These are phyloP conservation scores for Schizochytrium sp. DNA, from an alignment of 108 stramenopile species.

Conservation along the genomic window DNA sequence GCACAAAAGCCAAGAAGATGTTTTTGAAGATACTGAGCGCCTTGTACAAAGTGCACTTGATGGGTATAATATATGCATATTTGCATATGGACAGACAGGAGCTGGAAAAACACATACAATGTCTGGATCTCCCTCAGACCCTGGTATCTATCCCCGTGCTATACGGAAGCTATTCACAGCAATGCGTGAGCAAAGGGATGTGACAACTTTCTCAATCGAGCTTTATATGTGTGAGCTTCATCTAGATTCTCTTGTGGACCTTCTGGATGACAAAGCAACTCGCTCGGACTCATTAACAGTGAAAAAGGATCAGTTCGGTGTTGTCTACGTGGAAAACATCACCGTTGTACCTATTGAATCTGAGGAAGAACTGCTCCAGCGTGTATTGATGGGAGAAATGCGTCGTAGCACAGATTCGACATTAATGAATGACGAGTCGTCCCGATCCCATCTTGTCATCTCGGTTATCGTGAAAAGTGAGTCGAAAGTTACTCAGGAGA, in stretches of 20 bases:
- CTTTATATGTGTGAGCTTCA: conserved; percentile 77
- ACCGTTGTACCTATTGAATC: conserved; percentile 4
- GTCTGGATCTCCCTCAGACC: conserved; percentile 67
- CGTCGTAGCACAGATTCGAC: neutral
- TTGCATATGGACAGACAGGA: conserved; percentile 78
- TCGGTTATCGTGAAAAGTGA: conserved; percentile 61
- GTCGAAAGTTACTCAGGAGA: conserved; percentile 9
- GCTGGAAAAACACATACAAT: conserved; percentile 76
- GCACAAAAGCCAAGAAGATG: conserved; percentile 65
- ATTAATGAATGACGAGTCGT: conserved; percentile 47
- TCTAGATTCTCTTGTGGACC: conserved; percentile 84
- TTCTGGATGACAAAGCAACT: conserved; percentile 74
- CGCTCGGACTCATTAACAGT: neutral
- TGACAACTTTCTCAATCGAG: conserved; percentile 68
- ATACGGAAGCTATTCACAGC: conserved; percentile 64
- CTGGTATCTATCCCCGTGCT: conserved; percentile 73
- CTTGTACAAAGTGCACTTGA: conserved; percentile 74
- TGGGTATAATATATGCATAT: conserved; percentile 76
- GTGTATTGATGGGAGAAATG: neutral
- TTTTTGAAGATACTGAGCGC: conserved; percentile 75
- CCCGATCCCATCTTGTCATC: conserved; percentile 60
- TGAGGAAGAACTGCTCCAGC: neutral
- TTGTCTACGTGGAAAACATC: conserved; percentile 47
- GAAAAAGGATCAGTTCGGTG: conserved; percentile 45
- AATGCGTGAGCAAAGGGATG: neutral